These are phyloP conservation scores for Pezicula carpinea DNA, from an alignment of 2,329 filamentous ascomycete species.

Conservation along the genomic window DNA sequence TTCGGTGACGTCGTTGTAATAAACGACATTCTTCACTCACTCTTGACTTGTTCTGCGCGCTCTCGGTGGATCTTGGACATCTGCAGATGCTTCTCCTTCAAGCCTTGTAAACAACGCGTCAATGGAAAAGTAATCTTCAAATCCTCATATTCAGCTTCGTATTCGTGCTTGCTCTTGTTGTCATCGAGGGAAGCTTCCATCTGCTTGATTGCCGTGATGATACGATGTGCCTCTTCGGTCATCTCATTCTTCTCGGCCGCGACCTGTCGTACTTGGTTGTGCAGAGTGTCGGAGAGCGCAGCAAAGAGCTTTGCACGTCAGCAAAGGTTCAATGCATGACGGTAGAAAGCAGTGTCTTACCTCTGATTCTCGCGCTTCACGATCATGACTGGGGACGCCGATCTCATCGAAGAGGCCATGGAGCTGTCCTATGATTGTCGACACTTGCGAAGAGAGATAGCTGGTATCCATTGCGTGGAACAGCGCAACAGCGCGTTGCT, in stretches of 20 bases:
- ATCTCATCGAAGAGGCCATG: constrained; percentile 97
- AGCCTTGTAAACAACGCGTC: constrained; percentile 67
- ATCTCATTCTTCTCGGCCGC: constrained; percentile 77
- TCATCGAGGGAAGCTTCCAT: constrained; percentile 91
- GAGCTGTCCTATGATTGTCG: constrained; percentile 85
- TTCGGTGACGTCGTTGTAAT: neutral
- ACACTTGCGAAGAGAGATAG: constrained; percentile 92
- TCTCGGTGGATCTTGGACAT: constrained; percentile 82
- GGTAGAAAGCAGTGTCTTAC: constrained; percentile 42
- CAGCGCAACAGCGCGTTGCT: constrained; percentile 4
- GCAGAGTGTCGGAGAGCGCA: constrained; percentile 84
- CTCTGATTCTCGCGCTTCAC: constrained; percentile 84
- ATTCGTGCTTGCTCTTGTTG: constrained; percentile 57
- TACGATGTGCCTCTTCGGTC: constrained; percentile 3
- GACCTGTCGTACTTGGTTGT: constrained; percentile 82
- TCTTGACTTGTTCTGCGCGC: constrained; percentile 92
- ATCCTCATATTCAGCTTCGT: constrained; percentile 60
- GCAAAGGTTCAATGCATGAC: constrained; percentile 10
- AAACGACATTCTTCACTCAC: constrained; percentile 44
- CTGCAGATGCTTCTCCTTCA: constrained; percentile 82
- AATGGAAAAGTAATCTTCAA: constrained; percentile 80
- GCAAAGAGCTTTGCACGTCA: constrained; percentile 67
- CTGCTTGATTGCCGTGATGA: constrained; percentile 62
- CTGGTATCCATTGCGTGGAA: constrained; percentile 70
- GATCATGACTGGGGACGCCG: constrained; percentile 88